Evolutionary conservation across 2,329 filamentous ascomycete genomes (phyloP), one percentile per base, ranked within the genome.

Genomic region (Colletotrichum costaricense): DNA sequence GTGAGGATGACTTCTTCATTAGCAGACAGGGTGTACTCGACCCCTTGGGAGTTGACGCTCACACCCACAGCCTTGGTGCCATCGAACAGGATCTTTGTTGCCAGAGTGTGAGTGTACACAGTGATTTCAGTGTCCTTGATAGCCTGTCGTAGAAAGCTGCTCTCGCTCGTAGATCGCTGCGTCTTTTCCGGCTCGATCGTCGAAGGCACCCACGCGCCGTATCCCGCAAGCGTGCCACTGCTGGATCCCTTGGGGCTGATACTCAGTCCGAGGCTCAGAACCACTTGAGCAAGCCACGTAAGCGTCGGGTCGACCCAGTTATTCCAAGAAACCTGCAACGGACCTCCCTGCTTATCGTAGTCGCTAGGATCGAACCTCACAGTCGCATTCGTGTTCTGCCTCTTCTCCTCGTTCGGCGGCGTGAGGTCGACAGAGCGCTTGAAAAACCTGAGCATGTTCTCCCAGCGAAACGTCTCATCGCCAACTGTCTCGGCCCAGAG

Each of bases 1-100:
- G 90, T 93, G 76, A 97, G 88, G 76, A 97, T 91, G 55, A 93
- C 95, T 85, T 97, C 95, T 78, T 72, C 57, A 19, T 91, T 54
- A 5, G 74, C 74, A 8, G 54, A 55, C 19, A 75, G 67, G 28
- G 59, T 70, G 71, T 68, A 74, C 7, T 64, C 77, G 14, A 75
- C 69, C 35, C 76, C 75, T 22, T 60, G 63, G 5, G 75, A 73
- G 24, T 76, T 76, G 16, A 85, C 81, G 28, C 77, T 56, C 1
- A 87, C 86, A 5, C 84, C 84, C 0, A 79, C 84, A 0, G 85
- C 86, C 59, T 78, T 83, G 52, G 79, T 84, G 1, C 81, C 74
- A 63, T 85, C 76, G 58, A 88, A 89, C 0, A 87, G 28, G 1
- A 90, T 82, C 55, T 81, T 83, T 75, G 85, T 83, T 2, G 84